Evolutionary conservation across 129 eudicot species (phyloP), one percentile per base, ranked within the genome.

Genomic region (Artemisia annua): DNA sequence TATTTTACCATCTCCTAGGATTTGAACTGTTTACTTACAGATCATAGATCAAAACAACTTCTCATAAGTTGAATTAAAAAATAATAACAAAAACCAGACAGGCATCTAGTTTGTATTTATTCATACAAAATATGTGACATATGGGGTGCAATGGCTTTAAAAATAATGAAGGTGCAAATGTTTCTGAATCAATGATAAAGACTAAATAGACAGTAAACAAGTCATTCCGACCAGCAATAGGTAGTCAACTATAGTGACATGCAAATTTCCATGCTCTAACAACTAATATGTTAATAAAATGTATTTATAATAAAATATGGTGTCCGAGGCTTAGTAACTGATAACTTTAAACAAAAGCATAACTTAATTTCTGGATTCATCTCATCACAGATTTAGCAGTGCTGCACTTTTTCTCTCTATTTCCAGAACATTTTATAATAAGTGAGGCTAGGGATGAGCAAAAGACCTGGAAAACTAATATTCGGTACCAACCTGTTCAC

Each of bases 31-130:
- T 24, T 51, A 50, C 50, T 52, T 69, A 54, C 48, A 52, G 16
- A 69, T 26, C 24, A 69, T 52, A 52, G n/a, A 69, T 26, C 26
- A 69, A 26, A 69, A 52, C 61, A 51, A 51, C 15, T 24, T 52
- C 73, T 44, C 8, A 50, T 28, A 26, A 13, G 9, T 22, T 10
- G 26, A 69, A 51, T n/a, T 9, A 24, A 69, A 12, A 30, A 51
- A 35, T 35, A 35, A 35, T 35, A 35, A 35, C 43, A 30, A 35
- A 35, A 35, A 35, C 43, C 43, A 26, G 24, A 69, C 32, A 51
- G 16, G 32, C 73, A 52, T 68, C 44, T 53, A 24, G 7, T 44
- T 50, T 68, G 20, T 51, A 13, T 69, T 66, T 52, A 48, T 69
- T 28, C 49, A 15, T 52, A 69, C 2, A 24, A 68, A 59, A 54